Evolutionary conservation across 352 stramenopile genomes (phyloP).

Genomic region (Globisporangium canariense): DNA sequence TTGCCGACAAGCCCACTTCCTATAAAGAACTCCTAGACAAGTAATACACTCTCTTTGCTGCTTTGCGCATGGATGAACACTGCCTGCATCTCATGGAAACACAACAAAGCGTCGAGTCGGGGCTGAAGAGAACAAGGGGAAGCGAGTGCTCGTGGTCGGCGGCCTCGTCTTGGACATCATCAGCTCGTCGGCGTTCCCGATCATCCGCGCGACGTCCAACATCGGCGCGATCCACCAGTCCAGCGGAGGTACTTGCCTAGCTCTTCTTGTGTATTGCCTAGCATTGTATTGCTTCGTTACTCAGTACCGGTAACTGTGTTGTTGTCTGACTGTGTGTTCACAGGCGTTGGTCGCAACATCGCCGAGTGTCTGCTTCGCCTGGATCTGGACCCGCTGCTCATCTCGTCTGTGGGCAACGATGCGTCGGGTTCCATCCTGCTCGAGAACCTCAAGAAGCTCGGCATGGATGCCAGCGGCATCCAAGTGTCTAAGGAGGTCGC

Average conservation of each 20-base stretch:
- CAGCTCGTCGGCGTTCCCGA: conserved; percentile 56
- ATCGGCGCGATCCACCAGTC: conserved; percentile 81
- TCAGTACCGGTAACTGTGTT: not conserved
- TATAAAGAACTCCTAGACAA: not conserved
- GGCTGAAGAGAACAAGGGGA: conserved; percentile 10
- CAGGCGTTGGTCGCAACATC: conserved; percentile 92
- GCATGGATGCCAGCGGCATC: conserved; percentile 60
- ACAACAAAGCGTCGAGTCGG: conserved; percentile 4
- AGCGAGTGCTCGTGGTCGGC: conserved; percentile 80
- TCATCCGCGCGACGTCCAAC: conserved; percentile 84
- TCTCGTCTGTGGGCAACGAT: conserved; percentile 84
- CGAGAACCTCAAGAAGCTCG: conserved; percentile 55
- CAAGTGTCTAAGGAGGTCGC: conserved; percentile 40
- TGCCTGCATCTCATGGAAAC: conserved; percentile 12
- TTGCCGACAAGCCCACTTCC: not conserved
- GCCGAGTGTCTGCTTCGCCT: conserved; percentile 85
- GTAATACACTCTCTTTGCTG: conserved; percentile 1
- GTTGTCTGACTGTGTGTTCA: not conserved
- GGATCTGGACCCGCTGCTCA: conserved; percentile 53
- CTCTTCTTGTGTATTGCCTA: not conserved
- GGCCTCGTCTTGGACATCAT: conserved; percentile 88
- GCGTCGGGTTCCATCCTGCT: conserved; percentile 66
- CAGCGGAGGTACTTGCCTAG: conserved; percentile 50
- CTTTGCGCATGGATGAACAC: not conserved
- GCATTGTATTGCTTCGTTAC: not conserved